Conservation (phyloP, 805 yeast genomes). For the Wickerhamiella azymoides region DNA sequence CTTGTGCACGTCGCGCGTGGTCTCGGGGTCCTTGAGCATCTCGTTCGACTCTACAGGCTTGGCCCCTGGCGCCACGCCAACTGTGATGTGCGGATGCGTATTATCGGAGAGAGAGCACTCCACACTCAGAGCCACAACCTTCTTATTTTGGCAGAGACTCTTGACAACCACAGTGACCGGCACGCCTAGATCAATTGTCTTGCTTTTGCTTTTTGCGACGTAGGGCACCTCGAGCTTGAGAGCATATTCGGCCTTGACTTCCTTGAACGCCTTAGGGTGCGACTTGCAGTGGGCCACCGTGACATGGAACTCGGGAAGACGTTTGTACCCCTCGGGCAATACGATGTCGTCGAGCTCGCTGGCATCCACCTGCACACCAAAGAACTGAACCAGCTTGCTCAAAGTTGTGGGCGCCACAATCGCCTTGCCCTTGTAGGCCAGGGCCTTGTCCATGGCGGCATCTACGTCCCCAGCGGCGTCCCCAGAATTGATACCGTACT, state of each 20-base stretch:
- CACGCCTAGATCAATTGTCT: background rate
- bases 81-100: conserved; percentile 51
- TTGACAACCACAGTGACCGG: conserved; percentile 31
- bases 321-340: background rate
- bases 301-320: conserved; percentile 22
- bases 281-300: conserved; percentile 22
- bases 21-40: conserved; percentile 17
- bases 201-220: background rate
- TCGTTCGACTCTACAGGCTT: conserved; percentile 42
- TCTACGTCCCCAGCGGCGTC: conserved; percentile 27
- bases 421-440: conserved; percentile 39
- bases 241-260: conserved; percentile 4
- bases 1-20: background rate
- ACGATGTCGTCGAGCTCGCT: background rate
- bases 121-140: conserved; percentile 43
- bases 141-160: conserved; percentile 36
- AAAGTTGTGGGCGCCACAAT: conserved; percentile 20
- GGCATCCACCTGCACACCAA: conserved; percentile 30
- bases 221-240: conserved; percentile 12
- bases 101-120: conserved; percentile 29
- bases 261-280: conserved; percentile 6
- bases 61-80: conserved; percentile 41
- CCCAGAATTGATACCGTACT: conserved; percentile 27
- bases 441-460: conserved; percentile 39
- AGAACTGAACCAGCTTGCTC: conserved; percentile 24